Evolutionary conservation across 495 filamentous ascomycete genomes (phyloP).

Genomic region (Penicilliopsis zonata): DNA sequence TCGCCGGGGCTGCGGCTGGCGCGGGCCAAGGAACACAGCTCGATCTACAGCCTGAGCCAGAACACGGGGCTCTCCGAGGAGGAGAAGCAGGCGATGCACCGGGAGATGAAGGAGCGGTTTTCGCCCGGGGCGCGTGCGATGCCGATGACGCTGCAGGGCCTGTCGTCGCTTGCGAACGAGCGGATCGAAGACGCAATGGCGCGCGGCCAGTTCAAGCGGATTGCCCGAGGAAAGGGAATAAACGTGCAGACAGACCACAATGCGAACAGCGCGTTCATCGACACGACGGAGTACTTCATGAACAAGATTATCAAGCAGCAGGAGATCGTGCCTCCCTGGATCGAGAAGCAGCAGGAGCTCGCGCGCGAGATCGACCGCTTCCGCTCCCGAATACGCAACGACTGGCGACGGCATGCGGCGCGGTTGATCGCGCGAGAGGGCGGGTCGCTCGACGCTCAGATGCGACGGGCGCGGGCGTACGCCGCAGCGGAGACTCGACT

Average conservation of each 20-base stretch:
- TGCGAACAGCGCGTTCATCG: constrained; percentile 78
- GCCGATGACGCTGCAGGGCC: constrained; percentile 66
- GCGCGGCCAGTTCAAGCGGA: constrained; percentile 80
- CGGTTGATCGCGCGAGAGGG: constrained; percentile 69
- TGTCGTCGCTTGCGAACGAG: constrained; percentile 80
- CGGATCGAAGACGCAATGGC: constrained; percentile 91
- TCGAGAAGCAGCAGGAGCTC: constrained; percentile 95
- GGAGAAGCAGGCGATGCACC: constrained; percentile 56
- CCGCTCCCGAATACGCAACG: constrained; percentile 57
- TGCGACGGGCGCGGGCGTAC: constrained; percentile 58
- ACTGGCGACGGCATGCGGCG: constrained; percentile 83
- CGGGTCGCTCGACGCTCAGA: constrained; percentile 65
- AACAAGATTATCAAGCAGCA: constrained; percentile 98
- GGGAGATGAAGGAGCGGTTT: constrained; percentile 73
- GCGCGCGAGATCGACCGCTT: constrained; percentile 56
- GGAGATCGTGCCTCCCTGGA: constrained; percentile 53
- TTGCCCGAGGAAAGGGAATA: constrained; percentile 64
- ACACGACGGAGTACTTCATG: constrained; percentile 96
- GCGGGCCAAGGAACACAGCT: constrained; percentile 65
- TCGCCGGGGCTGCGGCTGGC: constrained; percentile 50
- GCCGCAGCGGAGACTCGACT: constrained; percentile 56
- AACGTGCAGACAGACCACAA: constrained; percentile 64
- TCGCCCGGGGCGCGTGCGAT: constrained; percentile 57
- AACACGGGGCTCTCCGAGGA: constrained; percentile 47
- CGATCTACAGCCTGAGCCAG: constrained; percentile 55